Percentiles rank a stretch among this genome's conserved stretches.
phyloP scores from a whole-genome alignment of 2,329 filamentous ascomycete genomes.

The Aspergillus piperis region DNA sequence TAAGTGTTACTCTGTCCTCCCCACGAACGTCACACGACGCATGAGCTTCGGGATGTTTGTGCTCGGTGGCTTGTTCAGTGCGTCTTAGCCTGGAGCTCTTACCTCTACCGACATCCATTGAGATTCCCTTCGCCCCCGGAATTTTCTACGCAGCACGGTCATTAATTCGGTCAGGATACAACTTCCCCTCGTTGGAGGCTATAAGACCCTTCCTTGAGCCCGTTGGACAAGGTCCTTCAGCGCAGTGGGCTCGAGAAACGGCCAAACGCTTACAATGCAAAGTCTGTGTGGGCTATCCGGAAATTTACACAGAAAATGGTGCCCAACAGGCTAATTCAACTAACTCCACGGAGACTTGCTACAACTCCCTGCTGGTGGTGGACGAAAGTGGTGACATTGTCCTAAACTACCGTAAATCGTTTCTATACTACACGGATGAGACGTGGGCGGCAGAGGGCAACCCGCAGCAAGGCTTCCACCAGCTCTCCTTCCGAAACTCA shows the following conservation, averaged over 20 bases:
- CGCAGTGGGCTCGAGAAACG: constrained; percentile 59
- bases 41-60: not conserved
- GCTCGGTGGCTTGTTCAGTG: not conserved
- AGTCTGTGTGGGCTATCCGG: constrained; percentile 66
- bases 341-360: constrained; percentile 41
- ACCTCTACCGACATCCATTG: not conserved
- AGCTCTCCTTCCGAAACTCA: constrained; percentile 25
- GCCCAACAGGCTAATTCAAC: not conserved
- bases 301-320: constrained; percentile 37
- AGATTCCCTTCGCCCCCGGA: not conserved
- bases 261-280: constrained; percentile 58
- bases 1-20: constrained; percentile 31
- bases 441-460: constrained; percentile 61
- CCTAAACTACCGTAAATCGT: constrained; percentile 63
- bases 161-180: constrained; percentile 54
- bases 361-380: constrained; percentile 63
- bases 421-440: constrained; percentile 68
- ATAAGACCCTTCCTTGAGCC: constrained; percentile 62
- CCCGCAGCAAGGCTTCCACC: constrained; percentile 34
- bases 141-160: not conserved
- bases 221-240: constrained; percentile 56
- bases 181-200: constrained; percentile 59
- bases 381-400: constrained; percentile 56
- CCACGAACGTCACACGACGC: constrained; percentile 2
- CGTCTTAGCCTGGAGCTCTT: not conserved